Evolutionary conservation across 257 asterid genomes (phyloP), one percentile per base, ranked within the genome.

Genomic region (Capsicum baccatum): DNA sequence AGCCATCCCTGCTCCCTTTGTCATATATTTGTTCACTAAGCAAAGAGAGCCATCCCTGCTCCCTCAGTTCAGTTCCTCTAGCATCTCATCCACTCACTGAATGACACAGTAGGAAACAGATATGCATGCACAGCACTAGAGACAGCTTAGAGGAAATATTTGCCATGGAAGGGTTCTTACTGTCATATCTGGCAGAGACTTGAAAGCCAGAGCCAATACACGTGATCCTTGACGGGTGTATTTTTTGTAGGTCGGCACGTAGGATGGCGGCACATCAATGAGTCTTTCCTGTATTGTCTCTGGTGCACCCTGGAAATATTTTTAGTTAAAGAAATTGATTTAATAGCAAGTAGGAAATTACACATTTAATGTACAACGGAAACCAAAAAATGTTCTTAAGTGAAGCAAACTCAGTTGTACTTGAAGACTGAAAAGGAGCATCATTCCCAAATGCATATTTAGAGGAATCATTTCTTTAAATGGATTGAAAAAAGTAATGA

Each of bases 221-320:
- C 98, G 98, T 81, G 99, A 96, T 87, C 99, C 99, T 89, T 96
- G 99, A 57, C 98, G 98, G 67, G 99, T 96, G 88, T 93, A 92
- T 86, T 93, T 93, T 91, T 96, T 96, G 88, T 96, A 96, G 70
- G 97, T 94, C 83, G 84, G 84, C 73, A 91, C 92, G 79, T 93
- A 96, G 87, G 92, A 92, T 67, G 91, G 86, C 13, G 99, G 98
- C 85, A 96, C 95, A 62, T 96, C 92, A 87, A 89, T 89, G 83
- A 96, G 98, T 88, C 98, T 94, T 84, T 96, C 99, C 89, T 96
- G 98, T 87, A 96, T 93, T 79, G 99, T 96, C 89, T 96, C 99
- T 17, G 99, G 99, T 26, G 99, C 99, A 87, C 99, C 98, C 99
- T 96, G 92, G 85, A 87, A 87, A 89, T 83, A 68, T 67, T 64